phyloP scores from a whole-genome alignment of 192 early-diverging fungal species.

The Dissophora ornata region DNA sequence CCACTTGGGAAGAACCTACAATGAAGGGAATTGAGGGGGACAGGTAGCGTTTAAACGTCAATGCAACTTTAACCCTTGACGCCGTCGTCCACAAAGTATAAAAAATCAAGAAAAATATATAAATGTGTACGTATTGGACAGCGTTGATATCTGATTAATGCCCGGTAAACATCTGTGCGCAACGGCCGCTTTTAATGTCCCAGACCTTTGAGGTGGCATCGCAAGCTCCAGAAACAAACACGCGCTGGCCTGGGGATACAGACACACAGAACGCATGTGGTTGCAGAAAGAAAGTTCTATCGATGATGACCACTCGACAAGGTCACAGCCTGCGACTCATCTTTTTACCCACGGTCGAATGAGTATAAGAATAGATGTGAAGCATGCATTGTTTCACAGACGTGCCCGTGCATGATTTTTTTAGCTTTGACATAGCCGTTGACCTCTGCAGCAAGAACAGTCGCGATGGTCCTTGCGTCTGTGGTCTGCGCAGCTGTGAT shows the following conservation, averaged over 20 bases:
- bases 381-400: too few relatives aligned
- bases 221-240: constrained; percentile 98
- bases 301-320: too few relatives aligned
- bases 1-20: constrained; percentile 97
- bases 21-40: too few relatives aligned
- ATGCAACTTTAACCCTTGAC: not conserved
- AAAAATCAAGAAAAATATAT: not conserved
- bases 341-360: too few relatives aligned
- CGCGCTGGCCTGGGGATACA: constrained; percentile 90
- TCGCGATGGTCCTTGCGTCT: too few relatives aligned
- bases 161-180: constrained; percentile 97
- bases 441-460: too few relatives aligned
- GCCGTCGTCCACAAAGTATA: not conserved
- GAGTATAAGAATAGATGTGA: too few relatives aligned
- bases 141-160: constrained; percentile 99
- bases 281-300: not conserved
- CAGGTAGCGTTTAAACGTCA: not conserved
- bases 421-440: too few relatives aligned
- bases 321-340: too few relatives aligned
- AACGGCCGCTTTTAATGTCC: constrained; percentile 96
- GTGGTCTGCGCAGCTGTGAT: too few relatives aligned
- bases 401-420: too few relatives aligned
- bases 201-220: constrained; percentile 98
- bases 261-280: constrained; percentile 71
- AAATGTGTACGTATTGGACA: constrained; percentile 89